A percentile compares a stretch with the other conserved stretches of the same genome.
phyloP scores from a whole-genome alignment of 352 stramenopile genomes.

The Sclerospora graminicola region DNA sequence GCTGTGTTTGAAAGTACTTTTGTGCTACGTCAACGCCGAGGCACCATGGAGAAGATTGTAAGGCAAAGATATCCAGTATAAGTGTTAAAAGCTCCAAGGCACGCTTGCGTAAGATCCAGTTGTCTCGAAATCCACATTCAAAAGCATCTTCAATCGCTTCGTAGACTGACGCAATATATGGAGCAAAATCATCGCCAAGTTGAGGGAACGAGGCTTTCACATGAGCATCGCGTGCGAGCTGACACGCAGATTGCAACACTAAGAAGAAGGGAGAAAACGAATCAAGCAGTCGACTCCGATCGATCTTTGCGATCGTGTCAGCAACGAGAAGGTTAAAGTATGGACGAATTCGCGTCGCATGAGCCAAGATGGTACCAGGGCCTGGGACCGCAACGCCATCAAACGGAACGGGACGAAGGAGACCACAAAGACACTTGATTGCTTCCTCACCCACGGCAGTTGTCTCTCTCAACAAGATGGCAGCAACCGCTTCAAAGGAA shows the following conservation, averaged over 20 bases:
- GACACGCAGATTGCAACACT: slow-evolving; percentile 29
- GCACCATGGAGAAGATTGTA: no score
- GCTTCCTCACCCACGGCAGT: slow-evolving; percentile 39
- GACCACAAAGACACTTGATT: slow-evolving; percentile 34
- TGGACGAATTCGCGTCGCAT: slow-evolving; percentile 22
- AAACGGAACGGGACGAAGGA: slow-evolving; percentile 43
- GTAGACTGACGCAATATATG: no score
- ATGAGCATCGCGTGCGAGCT: slow-evolving; percentile 21
- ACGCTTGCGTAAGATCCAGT: no score
- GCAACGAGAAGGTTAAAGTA: slow-evolving; percentile 37
- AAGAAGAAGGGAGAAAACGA: slow-evolving; percentile 45
- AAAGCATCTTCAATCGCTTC: no score
- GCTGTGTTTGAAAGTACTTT: no score
- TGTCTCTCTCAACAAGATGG: slow-evolving; percentile 26
- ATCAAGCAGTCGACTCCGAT: slow-evolving; percentile 32
- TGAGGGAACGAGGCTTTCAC: slow-evolving; percentile 11
- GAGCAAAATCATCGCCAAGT: slow-evolving; percentile 23
- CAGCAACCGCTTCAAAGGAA: slow-evolving; percentile 29
- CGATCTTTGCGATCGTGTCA: slow-evolving; percentile 35
- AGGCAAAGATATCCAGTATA: no score
- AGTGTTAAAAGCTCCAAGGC: no score
- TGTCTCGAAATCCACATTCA: no score
- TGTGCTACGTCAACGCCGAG: no score
- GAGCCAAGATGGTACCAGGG: no score
- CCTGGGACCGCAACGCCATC: slow-evolving; percentile 32